These are phyloP conservation scores for Cercophora newfieldiana DNA, from an alignment of 495 filamentous ascomycete genomes.

Conservation along the genomic window DNA sequence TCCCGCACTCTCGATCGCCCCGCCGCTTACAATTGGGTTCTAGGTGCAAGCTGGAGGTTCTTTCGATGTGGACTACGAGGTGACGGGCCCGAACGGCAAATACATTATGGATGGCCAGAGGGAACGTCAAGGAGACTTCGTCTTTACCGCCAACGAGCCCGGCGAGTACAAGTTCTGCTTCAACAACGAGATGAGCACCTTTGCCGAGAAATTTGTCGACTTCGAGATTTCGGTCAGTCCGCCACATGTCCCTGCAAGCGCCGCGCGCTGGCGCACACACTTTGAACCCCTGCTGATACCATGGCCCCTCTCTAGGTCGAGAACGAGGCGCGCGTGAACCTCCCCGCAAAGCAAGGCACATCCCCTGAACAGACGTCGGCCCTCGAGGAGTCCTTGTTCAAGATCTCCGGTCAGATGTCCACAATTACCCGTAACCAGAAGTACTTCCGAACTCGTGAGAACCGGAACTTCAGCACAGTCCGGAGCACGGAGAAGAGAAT, in stretches of 20 bases:
- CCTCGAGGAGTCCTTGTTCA: slow-evolving; percentile 94
- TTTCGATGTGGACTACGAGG: slow-evolving; percentile 93
- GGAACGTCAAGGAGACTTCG: slow-evolving; percentile 96
- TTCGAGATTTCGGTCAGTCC: slow-evolving; percentile 90
- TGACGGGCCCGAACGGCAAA: slow-evolving; percentile 79
- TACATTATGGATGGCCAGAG: slow-evolving; percentile 84
- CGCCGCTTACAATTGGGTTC: not conserved
- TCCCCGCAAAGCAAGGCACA: slow-evolving; percentile 89
- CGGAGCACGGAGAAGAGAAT: slow-evolving; percentile 92
- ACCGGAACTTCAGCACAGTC: slow-evolving; percentile 98
- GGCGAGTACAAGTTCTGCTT: slow-evolving; percentile 98
- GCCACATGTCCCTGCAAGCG: not conserved
- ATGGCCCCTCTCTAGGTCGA: slow-evolving; percentile 67
- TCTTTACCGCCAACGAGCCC: slow-evolving; percentile 90
- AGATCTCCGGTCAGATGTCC: slow-evolving; percentile 90
- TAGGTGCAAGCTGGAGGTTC: slow-evolving; percentile 95
- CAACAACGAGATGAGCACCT: slow-evolving; percentile 97
- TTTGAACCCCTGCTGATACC: slow-evolving; percentile 15
- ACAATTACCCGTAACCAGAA: slow-evolving; percentile 98
- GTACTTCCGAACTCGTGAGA: slow-evolving; percentile 98
- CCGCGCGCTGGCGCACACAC: not conserved
- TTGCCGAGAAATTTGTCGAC: slow-evolving; percentile 96
- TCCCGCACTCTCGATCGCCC: not conserved
- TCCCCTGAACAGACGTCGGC: slow-evolving; percentile 87
- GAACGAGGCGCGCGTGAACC: slow-evolving; percentile 79